These are phyloP conservation scores for Nicotiana tomentosiformis DNA, from an alignment of 257 asterid genomes.

Conservation along the genomic window DNA sequence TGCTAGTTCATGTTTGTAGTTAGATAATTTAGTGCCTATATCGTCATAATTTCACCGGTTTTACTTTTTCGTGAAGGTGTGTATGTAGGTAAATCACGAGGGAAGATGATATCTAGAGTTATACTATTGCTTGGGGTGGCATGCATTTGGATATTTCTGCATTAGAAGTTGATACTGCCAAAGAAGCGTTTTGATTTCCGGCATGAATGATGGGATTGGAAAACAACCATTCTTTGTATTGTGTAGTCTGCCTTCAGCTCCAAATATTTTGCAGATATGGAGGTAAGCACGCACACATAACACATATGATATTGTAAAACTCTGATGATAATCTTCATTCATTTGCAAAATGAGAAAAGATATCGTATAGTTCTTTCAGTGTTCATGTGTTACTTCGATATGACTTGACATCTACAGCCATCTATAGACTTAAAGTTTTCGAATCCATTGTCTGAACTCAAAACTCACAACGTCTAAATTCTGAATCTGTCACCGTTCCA, in stretches of 20 bases:
- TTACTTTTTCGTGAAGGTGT: not conserved
- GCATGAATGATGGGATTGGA: not conserved
- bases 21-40: not conserved
- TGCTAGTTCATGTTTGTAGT: not conserved
- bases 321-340: not conserved
- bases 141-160: constrained; percentile 14
- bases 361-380: not conserved
- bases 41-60: not conserved
- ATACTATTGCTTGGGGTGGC: constrained; percentile 23
- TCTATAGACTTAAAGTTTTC: too few relatives aligned
- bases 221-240: not conserved
- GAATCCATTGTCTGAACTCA: too few relatives aligned
- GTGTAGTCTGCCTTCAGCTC: not conserved
- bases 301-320: not conserved
- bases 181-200: not conserved
- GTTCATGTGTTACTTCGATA: not conserved
- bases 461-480: too few relatives aligned
- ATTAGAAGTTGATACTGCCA: not conserved
- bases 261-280: not conserved
- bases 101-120: constrained; percentile 9
- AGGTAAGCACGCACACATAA: not conserved
- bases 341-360: not conserved
- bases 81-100: constrained; percentile 30
- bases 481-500: too few relatives aligned
- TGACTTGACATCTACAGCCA: not conserved